Percentiles rank a stretch among this genome's conserved stretches.
phyloP scores from a whole-genome alignment of 2,329 filamentous ascomycete genomes.

The Fusarium sp. region DNA sequence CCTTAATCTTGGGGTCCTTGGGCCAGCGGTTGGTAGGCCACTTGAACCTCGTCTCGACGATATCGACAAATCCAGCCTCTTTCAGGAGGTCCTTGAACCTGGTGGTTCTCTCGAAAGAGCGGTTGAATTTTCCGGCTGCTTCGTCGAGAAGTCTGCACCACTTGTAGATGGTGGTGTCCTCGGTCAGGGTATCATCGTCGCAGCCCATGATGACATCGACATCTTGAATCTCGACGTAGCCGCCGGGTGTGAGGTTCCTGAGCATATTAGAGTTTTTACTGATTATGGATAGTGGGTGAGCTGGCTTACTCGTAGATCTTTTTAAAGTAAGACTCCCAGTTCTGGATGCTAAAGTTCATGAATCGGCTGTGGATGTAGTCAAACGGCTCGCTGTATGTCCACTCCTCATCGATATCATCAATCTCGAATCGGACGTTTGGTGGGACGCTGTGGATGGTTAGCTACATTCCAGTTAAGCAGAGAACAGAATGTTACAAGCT shows the following conservation, averaged over 20 bases:
- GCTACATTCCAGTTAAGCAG: accelerated
- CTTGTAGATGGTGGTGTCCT: slow-evolving; percentile 34
- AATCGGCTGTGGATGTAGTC: slow-evolving; percentile 28
- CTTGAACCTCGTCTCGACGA: slow-evolving; percentile 58
- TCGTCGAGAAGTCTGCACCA: slow-evolving; percentile 46
- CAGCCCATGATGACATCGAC: slow-evolving; percentile 30
- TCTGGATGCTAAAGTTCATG: slow-evolving; percentile 29
- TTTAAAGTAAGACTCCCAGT: slow-evolving; percentile 12
- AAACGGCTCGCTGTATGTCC: slow-evolving; percentile 13
- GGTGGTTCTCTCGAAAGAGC: slow-evolving; percentile 41
- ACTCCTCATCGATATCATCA: slow-evolving; percentile 27
- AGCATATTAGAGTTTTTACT: accelerated
- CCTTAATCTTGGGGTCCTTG: slow-evolving; percentile 60
- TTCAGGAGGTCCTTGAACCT: slow-evolving; percentile 50
- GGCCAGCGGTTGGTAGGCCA: slow-evolving; percentile 63
- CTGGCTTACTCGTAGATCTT: slow-evolving; percentile 14
- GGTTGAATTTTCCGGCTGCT: slow-evolving; percentile 44
- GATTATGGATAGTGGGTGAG: too few relatives aligned
- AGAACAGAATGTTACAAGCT: slow-evolving; percentile 1
- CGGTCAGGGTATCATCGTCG: slow-evolving; percentile 29
- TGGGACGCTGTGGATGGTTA: slow-evolving; percentile 7
- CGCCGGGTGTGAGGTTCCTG: slow-evolving; percentile 29
- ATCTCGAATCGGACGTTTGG: slow-evolving; percentile 19
- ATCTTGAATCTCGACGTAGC: slow-evolving; percentile 38
- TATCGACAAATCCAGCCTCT: slow-evolving; percentile 62